Evolutionary conservation across 2,329 filamentous ascomycete genomes (phyloP), one percentile per base, ranked within the genome.

Genomic region (Ambrosiella xylebori): DNA sequence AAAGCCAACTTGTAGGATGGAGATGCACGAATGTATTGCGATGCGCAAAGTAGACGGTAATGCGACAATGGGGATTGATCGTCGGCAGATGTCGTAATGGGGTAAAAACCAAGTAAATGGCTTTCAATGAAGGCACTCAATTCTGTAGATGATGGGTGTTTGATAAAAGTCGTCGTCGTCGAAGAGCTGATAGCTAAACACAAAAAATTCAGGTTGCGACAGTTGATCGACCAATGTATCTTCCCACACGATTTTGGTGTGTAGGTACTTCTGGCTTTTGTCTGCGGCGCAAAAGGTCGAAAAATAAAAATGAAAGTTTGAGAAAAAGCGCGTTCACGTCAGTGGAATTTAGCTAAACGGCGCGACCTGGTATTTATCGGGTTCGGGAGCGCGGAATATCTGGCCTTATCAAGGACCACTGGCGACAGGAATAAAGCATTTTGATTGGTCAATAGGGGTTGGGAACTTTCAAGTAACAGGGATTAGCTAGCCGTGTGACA

Each of bases 361-460:
- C 61, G 61, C 61, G 61, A 61, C 61, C 59, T 61, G 61, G 61
- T 62, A 62, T 62, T 62, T 62, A 62, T 62, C 58, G 60, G 51
- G 47, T 55, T 60, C 56, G 52, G 59, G 59, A 52, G 51, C 56
- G 59, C 59, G 59, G 59, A 60, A 60, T 60, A 60, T 60, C 59
- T 60, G 59, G 59, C 59, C 59, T 60, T 60, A 60, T 60, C 59
- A 44, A 51, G 41, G 37, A 56, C 52, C 44, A 58, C 47, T 51
- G 45, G 7, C 40, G 38, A 50, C 45, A 51, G 51, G 44, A 39
- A 44, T 55, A 45, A 36, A 35, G 38, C n/a, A n/a, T n/a, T 56
- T 35, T 60, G 59, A 60, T 60, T 60, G 52, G 52, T 38, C 27
- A 41, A 54, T 41, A 54, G 52, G 52, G 52, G 52, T 41, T 54